These are phyloP conservation scores for Talaromyces trachyspermus DNA, from an alignment of 495 filamentous ascomycete genomes.

Conservation along the genomic window DNA sequence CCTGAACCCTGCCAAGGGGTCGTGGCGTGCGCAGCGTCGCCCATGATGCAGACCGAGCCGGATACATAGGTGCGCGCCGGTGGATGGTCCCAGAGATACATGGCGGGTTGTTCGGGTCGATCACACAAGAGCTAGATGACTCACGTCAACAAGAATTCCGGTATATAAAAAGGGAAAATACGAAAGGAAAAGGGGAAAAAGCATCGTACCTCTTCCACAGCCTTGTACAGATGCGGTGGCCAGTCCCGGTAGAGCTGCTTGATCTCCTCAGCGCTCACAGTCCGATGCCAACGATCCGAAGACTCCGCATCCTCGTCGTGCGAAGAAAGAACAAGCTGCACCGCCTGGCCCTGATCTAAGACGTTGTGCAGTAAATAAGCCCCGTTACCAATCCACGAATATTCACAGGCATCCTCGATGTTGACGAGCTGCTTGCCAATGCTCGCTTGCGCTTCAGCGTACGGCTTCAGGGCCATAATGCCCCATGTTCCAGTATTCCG, in stretches of 20 bases:
- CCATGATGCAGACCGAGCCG: conserved; percentile 37
- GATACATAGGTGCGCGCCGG: conserved; percentile 11
- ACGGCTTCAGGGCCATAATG: neutral
- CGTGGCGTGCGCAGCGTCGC: conserved; percentile 42
- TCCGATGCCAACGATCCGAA: neutral
- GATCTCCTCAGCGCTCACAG: neutral
- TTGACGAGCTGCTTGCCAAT: neutral
- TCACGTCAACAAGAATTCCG: neutral
- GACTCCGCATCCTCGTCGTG: neutral
- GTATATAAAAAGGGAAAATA: neutral
- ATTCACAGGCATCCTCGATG: neutral
- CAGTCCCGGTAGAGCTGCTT: neutral
- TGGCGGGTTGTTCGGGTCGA: neutral
- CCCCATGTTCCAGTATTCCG: conserved; percentile 10
- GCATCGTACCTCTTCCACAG: conserved; percentile 11
- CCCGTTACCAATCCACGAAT: neutral
- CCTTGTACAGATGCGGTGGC: neutral
- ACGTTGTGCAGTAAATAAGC: neutral
- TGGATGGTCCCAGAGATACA: conserved; percentile 1
- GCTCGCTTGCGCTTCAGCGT: neutral
- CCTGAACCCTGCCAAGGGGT: conserved; percentile 24
- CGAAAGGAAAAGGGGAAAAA: neutral
- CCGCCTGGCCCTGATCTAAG: neutral
- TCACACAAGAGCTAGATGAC: neutral
- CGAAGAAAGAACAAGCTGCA: neutral